phyloP scores from a whole-genome alignment of 2,329 filamentous ascomycete genomes.

The Ramichloridium luteum region DNA sequence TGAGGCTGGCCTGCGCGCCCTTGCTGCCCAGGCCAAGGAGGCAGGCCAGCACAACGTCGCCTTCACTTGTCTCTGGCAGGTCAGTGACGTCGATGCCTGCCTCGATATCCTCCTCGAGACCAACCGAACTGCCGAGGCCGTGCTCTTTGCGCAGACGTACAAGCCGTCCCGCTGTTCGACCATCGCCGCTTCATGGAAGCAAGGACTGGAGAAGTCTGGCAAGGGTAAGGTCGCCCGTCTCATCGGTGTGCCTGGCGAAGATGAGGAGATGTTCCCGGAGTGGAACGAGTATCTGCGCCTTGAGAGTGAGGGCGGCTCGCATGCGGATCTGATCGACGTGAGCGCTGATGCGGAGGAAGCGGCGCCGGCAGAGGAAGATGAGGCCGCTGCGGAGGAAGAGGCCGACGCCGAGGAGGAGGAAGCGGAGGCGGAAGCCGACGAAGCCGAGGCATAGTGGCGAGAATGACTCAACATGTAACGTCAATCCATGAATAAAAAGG shows the following conservation, averaged over 20 bases:
- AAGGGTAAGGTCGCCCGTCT: constrained; percentile 75
- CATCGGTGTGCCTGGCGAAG: constrained; percentile 59
- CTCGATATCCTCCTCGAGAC: constrained; percentile 69
- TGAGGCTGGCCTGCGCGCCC: constrained; percentile 55
- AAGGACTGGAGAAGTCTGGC: constrained; percentile 66
- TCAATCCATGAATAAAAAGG: too few species aligned
- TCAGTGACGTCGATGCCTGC: constrained; percentile 71
- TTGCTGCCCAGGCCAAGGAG: constrained; percentile 63
- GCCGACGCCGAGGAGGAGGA: constrained; percentile 9
- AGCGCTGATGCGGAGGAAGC: constrained; percentile 22
- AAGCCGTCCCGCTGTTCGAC: constrained; percentile 63
- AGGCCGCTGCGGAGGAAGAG: constrained; percentile 8
- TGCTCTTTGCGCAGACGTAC: constrained; percentile 89
- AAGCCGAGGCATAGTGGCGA: too few species aligned
- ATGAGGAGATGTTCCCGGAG: constrained; percentile 74
- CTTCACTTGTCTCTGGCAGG: constrained; percentile 79
- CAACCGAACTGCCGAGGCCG: constrained; percentile 69
- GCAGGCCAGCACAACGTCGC: constrained; percentile 81
- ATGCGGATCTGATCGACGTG: constrained; percentile 30
- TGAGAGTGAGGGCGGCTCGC: constrained; percentile 56
- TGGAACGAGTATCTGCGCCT: constrained; percentile 84
- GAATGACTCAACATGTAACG: too few species aligned
- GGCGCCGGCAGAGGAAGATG: constrained; percentile 7
- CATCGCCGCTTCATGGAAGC: constrained; percentile 70
- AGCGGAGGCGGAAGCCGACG: constrained; percentile 8